These are phyloP conservation scores for Colletotrichum sp. DNA, from an alignment of 2,329 filamentous ascomycete species.

Conservation along the genomic window DNA sequence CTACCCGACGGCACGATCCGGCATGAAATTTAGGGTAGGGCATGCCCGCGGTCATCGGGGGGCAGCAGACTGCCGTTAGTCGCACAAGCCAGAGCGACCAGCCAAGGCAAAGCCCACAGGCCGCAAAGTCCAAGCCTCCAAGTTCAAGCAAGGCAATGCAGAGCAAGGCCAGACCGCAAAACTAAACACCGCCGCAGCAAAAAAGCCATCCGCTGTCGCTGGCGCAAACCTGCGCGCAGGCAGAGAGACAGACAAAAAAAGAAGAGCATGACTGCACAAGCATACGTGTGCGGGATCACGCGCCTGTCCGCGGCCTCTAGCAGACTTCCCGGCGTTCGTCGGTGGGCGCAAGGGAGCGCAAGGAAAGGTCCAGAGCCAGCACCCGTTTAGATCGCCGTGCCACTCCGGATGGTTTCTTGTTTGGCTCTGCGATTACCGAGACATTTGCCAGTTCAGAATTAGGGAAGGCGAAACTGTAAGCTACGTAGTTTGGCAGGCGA, in stretches of 20 bases:
- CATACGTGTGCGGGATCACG: background rate
- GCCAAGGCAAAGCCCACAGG: background rate
- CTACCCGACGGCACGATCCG: conserved; percentile 1
- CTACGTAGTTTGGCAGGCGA: background rate
- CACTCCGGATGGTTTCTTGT: background rate
- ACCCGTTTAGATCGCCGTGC: background rate
- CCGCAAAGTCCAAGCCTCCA: background rate
- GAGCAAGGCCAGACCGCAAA: background rate
- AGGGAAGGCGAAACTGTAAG: background rate
- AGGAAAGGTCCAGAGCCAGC: background rate
- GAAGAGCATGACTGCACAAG: background rate
- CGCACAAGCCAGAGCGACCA: background rate
- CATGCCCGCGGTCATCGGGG: background rate
- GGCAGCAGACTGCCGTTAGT: background rate
- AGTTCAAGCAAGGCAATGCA: background rate
- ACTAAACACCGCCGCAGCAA: background rate
- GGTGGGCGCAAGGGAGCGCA: background rate
- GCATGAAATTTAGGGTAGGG: background rate
- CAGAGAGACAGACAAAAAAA: background rate
- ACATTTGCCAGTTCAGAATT: background rate
- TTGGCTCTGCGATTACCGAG: background rate
- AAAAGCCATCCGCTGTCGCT: background rate
- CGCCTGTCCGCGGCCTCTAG: background rate
- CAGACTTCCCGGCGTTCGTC: background rate
- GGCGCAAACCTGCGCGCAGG: background rate